phyloP scores from a whole-genome alignment of 2,329 filamentous ascomycete genomes.

The Cladophialophora chaetospira region DNA sequence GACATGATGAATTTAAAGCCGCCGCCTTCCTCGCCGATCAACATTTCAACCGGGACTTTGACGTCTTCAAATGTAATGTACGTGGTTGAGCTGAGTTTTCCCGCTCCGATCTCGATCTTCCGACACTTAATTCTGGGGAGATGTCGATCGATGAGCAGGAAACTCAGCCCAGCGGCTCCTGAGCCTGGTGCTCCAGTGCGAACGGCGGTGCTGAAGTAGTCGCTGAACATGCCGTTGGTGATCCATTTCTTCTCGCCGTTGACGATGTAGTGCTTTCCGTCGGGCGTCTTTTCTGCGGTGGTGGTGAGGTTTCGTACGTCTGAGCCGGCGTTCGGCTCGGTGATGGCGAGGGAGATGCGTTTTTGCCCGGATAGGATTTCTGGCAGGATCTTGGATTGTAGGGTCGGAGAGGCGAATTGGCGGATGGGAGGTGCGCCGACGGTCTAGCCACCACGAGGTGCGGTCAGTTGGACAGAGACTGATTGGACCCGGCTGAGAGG shows the following conservation, averaged over 20 bases:
- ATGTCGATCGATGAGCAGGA: slow-evolving; percentile 68
- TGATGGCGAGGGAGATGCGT: slow-evolving; percentile 73
- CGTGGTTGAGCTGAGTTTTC: slow-evolving; percentile 66
- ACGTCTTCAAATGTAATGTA: slow-evolving; percentile 72
- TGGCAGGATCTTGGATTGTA: slow-evolving; percentile 67
- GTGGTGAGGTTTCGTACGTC: slow-evolving; percentile 67
- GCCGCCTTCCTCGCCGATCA: slow-evolving; percentile 68
- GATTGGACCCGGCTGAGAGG: background rate
- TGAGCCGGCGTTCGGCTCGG: slow-evolving; percentile 71
- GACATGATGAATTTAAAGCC: slow-evolving; percentile 75
- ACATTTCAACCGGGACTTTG: slow-evolving; percentile 67
- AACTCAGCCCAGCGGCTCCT: slow-evolving; percentile 62
- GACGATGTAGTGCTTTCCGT: slow-evolving; percentile 56
- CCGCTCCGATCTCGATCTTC: slow-evolving; percentile 65
- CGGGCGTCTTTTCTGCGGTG: slow-evolving; percentile 61
- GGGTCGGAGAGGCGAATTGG: slow-evolving; percentile 62
- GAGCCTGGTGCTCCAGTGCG: slow-evolving; percentile 65
- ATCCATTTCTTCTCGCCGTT: slow-evolving; percentile 77
- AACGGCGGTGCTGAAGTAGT: slow-evolving; percentile 70
- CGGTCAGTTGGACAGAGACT: background rate
- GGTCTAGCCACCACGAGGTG: slow-evolving; percentile 34
- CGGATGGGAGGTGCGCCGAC: slow-evolving; percentile 71
- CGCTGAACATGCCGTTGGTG: slow-evolving; percentile 70
- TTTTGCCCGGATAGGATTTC: slow-evolving; percentile 67
- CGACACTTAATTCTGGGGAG: slow-evolving; percentile 68